A percentile compares a stretch with the other conserved stretches of the same genome.
phyloP scores from a whole-genome alignment of 441 rosid species.

The Adansonia gregorii region DNA sequence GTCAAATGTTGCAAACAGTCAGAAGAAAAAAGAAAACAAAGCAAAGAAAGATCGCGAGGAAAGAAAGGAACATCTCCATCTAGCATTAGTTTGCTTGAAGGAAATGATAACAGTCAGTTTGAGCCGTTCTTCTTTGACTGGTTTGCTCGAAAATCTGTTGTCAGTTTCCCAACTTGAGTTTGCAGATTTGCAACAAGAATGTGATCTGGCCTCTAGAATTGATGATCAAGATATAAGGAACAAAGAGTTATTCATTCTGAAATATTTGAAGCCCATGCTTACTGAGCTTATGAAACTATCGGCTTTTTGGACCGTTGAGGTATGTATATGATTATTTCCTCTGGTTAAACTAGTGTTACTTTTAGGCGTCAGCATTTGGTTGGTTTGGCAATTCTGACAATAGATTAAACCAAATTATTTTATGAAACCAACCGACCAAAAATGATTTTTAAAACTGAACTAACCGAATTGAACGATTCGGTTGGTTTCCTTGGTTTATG shows the following conservation, averaged over 20 bases:
- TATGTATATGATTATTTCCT: conserved; percentile 27
- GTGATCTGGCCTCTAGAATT: conserved; percentile 40
- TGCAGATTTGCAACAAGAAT: conserved; percentile 44
- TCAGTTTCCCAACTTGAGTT: conserved; percentile 46
- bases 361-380: background rate
- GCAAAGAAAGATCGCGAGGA: conserved; percentile 52
- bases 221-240: conserved; percentile 52
- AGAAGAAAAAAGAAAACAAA: conserved; percentile 45
- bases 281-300: conserved; percentile 54
- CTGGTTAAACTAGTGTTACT: conserved; percentile 2
- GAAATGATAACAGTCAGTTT: conserved; percentile 56
- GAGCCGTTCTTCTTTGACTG: conserved; percentile 41
- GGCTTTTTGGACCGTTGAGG: conserved; percentile 61
- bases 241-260: conserved; percentile 50
- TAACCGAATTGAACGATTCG: too few species aligned
- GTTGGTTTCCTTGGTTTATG: too few species aligned
- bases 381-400: too few species aligned
- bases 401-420: too few species aligned
- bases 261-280: conserved; percentile 58
- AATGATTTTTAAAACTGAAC: too few species aligned
- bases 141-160: conserved; percentile 65
- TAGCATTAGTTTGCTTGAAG: conserved; percentile 69
- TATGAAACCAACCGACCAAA: too few species aligned
- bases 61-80: conserved; percentile 57
- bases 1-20: conserved; percentile 33